Percentiles rank a stretch among this genome's conserved stretches.
Evolutionary conservation across 1,139 yeast species (phyloP).

Genomic region (Yamadazyma spencermartinsiae): DNA sequence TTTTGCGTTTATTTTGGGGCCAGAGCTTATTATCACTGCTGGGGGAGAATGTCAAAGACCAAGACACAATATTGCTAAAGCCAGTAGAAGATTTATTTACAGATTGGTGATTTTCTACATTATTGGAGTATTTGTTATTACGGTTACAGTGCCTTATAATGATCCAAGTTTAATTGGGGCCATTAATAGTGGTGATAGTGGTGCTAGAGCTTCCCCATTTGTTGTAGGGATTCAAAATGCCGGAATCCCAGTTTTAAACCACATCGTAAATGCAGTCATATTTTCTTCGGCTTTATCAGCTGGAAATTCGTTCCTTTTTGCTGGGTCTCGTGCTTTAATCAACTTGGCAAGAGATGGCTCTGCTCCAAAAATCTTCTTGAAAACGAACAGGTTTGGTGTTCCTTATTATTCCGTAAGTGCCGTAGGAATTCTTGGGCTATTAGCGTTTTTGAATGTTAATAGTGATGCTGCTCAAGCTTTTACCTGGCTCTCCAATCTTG

Average conservation of each 20-base stretch:
- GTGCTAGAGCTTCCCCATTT: constrained; percentile 40
- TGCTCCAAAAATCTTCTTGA: constrained; percentile 49
- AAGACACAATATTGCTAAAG: constrained; percentile 47
- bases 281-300: constrained; percentile 55
- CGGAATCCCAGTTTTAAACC: constrained; percentile 49
- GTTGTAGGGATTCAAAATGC: constrained; percentile 54
- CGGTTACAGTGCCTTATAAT: constrained; percentile 47
- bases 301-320: constrained; percentile 44
- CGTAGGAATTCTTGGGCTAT: constrained; percentile 32
- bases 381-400: constrained; percentile 41
- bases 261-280: constrained; percentile 51
- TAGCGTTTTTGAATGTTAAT: constrained; percentile 65
- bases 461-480: constrained; percentile 56
- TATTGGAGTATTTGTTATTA: constrained; percentile 42
- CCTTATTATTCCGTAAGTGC: constrained; percentile 30
- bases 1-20: constrained; percentile 38
- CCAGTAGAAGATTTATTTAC: constrained; percentile 46
- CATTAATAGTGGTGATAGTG: constrained; percentile 40
- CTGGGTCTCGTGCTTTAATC: constrained; percentile 43
- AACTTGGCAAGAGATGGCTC: constrained; percentile 49
- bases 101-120: constrained; percentile 48
- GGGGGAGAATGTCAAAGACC: constrained; percentile 53
- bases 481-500: constrained; percentile 67
- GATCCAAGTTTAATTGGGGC: constrained; percentile 35
- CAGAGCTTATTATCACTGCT: constrained; percentile 51